Evolutionary conservation across 2,329 filamentous ascomycete genomes (phyloP).

Genomic region (Amauroascus niger): DNA sequence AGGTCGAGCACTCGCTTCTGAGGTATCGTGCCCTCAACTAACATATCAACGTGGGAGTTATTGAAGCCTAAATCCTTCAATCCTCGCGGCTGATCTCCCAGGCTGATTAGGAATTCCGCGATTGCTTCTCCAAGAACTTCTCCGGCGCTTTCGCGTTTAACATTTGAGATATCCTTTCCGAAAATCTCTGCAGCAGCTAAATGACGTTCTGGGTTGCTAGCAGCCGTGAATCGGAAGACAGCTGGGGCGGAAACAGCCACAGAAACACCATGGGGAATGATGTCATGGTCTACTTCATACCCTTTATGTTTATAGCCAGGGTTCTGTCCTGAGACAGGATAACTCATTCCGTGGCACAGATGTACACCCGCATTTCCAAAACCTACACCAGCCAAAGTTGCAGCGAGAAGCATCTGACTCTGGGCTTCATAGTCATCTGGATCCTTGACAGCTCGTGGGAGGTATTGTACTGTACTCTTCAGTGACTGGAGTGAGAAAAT

Average conservation of each 20-base stretch:
- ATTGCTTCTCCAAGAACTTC: slow-evolving; percentile 79
- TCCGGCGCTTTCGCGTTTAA: slow-evolving; percentile 81
- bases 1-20: slow-evolving; percentile 85
- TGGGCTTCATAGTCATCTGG: slow-evolving; percentile 90
- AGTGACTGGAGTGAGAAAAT: slow-evolving; percentile 90
- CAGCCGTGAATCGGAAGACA: slow-evolving; percentile 85
- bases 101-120: slow-evolving; percentile 63
- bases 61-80: slow-evolving; percentile 75
- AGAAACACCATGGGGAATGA: slow-evolving; percentile 93
- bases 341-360: slow-evolving; percentile 84
- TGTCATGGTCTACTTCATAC: slow-evolving; percentile 64
- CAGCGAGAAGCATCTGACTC: slow-evolving; percentile 87
- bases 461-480: slow-evolving; percentile 75
- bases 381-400: slow-evolving; percentile 86
- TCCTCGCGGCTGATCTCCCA: slow-evolving; percentile 86
- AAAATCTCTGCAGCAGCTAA: slow-evolving; percentile 81
- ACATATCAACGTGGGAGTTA: slow-evolving; percentile 60
- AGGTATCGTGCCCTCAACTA: slow-evolving; percentile 92
- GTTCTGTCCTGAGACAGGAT: slow-evolving; percentile 93
- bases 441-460: slow-evolving; percentile 76
- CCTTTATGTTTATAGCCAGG: slow-evolving; percentile 79
- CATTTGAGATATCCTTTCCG: slow-evolving; percentile 76
- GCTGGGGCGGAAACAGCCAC: slow-evolving; percentile 89
- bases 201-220: slow-evolving; percentile 88
- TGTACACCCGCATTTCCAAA: slow-evolving; percentile 98